phyloP scores from a whole-genome alignment of 2,329 filamentous ascomycete species.

The Coniochaeta sp. region DNA sequence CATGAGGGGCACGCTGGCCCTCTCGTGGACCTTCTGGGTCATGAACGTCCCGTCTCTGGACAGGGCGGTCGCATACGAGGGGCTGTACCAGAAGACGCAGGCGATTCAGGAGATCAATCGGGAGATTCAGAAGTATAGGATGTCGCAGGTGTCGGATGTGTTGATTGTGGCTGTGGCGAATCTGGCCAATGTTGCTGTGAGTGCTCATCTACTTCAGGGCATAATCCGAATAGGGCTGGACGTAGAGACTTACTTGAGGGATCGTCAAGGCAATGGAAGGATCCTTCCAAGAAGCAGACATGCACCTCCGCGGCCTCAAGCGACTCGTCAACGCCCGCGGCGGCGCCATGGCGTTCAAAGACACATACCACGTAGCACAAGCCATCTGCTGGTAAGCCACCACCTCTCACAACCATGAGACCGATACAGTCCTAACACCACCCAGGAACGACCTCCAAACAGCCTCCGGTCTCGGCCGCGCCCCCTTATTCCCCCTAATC shows the following conservation, averaged over 20 bases:
- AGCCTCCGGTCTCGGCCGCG: background rate
- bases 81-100: background rate
- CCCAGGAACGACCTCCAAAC: background rate
- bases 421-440: background rate
- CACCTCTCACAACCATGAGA: no score
- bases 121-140: background rate
- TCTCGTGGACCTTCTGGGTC: background rate
- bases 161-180: background rate
- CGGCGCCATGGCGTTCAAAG: background rate
- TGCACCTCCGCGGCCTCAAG: background rate
- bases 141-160: background rate
- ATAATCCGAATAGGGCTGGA: no score
- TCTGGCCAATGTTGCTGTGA: slow-evolving; percentile 1
- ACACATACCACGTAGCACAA: background rate
- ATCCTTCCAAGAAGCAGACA: background rate
- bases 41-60: background rate
- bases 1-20: background rate
- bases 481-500: background rate
- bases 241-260: no score
- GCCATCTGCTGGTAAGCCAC: background rate
- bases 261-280: background rate
- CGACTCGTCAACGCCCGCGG: background rate
- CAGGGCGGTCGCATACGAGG: background rate
- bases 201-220: no score
- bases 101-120: background rate